Base-by-base conservation (phyloP, 805 yeast genomes). In the Lipomyces kockii region DNA sequence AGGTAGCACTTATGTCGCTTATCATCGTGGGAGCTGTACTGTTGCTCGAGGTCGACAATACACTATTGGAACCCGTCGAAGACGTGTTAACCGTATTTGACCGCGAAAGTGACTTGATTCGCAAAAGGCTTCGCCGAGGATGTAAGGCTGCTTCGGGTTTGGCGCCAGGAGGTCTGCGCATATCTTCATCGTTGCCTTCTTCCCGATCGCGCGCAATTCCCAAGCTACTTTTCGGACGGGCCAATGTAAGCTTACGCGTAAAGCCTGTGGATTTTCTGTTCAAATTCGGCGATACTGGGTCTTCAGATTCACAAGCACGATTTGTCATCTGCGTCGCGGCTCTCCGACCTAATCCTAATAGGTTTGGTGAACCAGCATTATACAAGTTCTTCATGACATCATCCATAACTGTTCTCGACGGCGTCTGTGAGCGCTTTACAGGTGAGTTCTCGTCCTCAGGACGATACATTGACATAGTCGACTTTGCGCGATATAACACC, bases 1-100 rank as follows among this genome's bases (percentile, higher is more conserved):
- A 89, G 0, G 97, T 90, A 3, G 97, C 97, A 79, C 95, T 89
- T 69, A 90, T 84, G 76, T 90, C 95, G 46, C 85, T 83, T 78
- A 83, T 76, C 9, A 81, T 75, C 1, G 85, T 81, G 3, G 46
- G 51, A 12, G 57, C 61, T 8, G 66, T 53, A 37, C 65, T 57
- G 22, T 57, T 39, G 35, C 83, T 70, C 2, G 74, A 62, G 9
- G 73, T 46, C 17, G 71, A 68, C 1, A 53, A 54, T 20, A 59
- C 63, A 17, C 69, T 66, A 55, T 68, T 67, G 5, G 71, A 67
- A 14, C 53, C 56, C 20, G 71, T 65, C 12, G 71, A 64, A n/a
- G 65, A 53, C 1, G 64, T 65, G 5, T 63, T 60, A 6, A 58
- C 29, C 0, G 69, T 68, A 43, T 58, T 65, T 2, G 71, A 59